These are phyloP conservation scores for Piper longum DNA, from an alignment of 164 flowering plant genomes.

Conservation along the genomic window DNA sequence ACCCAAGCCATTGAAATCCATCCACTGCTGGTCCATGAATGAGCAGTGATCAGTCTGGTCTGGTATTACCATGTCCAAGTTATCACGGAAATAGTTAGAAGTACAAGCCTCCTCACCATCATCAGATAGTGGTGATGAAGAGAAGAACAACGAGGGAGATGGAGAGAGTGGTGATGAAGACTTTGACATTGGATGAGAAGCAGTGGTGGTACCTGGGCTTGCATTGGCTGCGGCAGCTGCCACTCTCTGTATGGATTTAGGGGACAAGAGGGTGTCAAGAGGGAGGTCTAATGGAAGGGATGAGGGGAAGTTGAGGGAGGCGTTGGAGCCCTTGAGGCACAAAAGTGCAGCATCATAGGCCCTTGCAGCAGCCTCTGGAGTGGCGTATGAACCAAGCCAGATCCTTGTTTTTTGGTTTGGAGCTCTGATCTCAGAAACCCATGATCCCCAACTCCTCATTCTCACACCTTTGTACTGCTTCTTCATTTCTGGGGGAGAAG, in stretches of 20 bases:
- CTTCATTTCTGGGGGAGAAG: slow-evolving; percentile 14
- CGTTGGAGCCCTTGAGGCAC: slow-evolving; percentile 79
- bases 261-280: slow-evolving; percentile 36
- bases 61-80: no score
- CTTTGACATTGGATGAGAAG: slow-evolving; percentile 1
- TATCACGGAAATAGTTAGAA: not conserved
- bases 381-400: slow-evolving; percentile 89
- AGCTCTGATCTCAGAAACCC: slow-evolving; percentile 89
- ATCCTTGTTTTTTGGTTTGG: slow-evolving; percentile 86
- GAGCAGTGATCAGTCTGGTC: not conserved
- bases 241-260: slow-evolving; percentile 69
- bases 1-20: not conserved
- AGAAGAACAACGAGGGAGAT: slow-evolving; percentile 1
- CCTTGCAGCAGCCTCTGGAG: slow-evolving; percentile 90
- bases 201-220: not conserved
- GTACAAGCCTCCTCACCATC: slow-evolving; percentile 2
- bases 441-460: slow-evolving; percentile 99
- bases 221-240: slow-evolving; percentile 73
- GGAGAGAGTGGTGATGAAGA: not conserved
- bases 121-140: slow-evolving; percentile 9
- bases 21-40: slow-evolving; percentile 11
- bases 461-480: slow-evolving; percentile 89
- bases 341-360: slow-evolving; percentile 94
- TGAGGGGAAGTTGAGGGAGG: slow-evolving; percentile 71
- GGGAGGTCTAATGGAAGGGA: slow-evolving; percentile 12